Base-by-base conservation (phyloP, 345 rosid genomes). In the Raphanus sativus region DNA sequence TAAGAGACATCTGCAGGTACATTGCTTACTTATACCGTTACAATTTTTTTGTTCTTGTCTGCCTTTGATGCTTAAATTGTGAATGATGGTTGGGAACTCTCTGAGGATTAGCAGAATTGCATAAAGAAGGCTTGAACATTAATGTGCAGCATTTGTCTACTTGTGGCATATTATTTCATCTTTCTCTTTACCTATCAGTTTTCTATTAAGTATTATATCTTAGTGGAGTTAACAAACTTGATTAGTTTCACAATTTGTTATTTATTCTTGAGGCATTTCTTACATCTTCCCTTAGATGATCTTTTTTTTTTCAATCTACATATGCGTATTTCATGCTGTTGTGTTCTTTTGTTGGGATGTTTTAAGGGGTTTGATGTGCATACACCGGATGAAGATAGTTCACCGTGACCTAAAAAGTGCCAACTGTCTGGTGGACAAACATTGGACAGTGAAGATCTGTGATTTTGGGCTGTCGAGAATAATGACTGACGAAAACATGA, bases 381-480 rank as follows among this genome's bases (percentile, higher is more conserved):
- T 96, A 42, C 99, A 96, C 82, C 87, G 98, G 58, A 96, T 93
- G 98, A 93, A 93, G 83, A 86, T 96, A 76, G 92, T 89, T 61
- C 98, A 96, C 67, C 89, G 95, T 32, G 99, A 96, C 83, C 75
- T 96, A 16, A 89, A 90, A 79, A 88, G 88, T 76, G 94, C 94
- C 58, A 91, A 96, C 68, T 96, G 99, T 82, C 97, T 96, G 6
- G 97, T 93, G 80, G 89, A 92, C 79, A 96, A 93, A 87, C 97
- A 96, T 32, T 89, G 87, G 89, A 88, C 95, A 8, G 97, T 91
- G 7, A 96, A 96, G 87, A 88, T 96, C 50, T 96, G 98, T 76
- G 99, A 96, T 84, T 96, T 96, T 82, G 99, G 99, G 55, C 93
- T 96, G 30, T 93, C 99, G 5, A 93, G 97, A 81, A 88, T 89